Conservation (phyloP, 495 filamentous ascomycete genomes). For the Penicillium odoratum region DNA sequence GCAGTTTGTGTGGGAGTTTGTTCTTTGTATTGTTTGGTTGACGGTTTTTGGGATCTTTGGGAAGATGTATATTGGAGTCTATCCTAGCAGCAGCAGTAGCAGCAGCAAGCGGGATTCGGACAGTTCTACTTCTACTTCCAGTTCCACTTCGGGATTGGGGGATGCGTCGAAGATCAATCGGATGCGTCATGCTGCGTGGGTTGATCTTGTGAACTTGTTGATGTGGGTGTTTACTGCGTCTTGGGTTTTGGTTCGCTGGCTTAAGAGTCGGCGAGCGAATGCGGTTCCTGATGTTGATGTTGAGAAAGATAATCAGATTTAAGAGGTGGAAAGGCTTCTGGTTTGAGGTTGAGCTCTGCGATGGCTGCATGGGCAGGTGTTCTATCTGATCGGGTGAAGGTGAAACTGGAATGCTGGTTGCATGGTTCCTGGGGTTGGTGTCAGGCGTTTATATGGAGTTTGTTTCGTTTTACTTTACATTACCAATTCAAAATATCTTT, state of each 20-base stretch:
- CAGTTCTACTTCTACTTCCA: not conserved
- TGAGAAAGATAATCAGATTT: slow-evolving; percentile 20
- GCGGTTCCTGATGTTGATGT: slow-evolving; percentile 12
- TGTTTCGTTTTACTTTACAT: not conserved
- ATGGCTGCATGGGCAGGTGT: too few relatives aligned
- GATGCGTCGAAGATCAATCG: slow-evolving; percentile 50
- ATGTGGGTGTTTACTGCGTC: slow-evolving; percentile 66
- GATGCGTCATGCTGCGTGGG: slow-evolving; percentile 87
- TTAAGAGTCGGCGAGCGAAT: slow-evolving; percentile 25
- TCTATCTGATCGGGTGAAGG: not conserved
- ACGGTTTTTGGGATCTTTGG: slow-evolving; percentile 81
- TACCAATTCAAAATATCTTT: not conserved
- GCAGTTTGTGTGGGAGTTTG: slow-evolving; percentile 66
- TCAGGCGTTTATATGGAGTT: not conserved
- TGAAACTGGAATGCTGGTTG: not conserved
- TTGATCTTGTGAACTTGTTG: slow-evolving; percentile 70
- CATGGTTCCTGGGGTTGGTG: not conserved
- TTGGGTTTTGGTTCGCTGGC: slow-evolving; percentile 42
- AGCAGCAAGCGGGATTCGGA: slow-evolving; percentile 46
- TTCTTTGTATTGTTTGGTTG: slow-evolving; percentile 73
- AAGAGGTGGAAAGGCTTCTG: not conserved
- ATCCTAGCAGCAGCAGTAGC: slow-evolving; percentile 35
- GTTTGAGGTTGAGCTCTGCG: too few relatives aligned
- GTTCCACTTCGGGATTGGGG: slow-evolving; percentile 16
- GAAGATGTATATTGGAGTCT: slow-evolving; percentile 70